Percentiles rank a stretch among this genome's conserved stretches.
These are phyloP conservation scores for Escovopsis weberi DNA, from an alignment of 2,329 filamentous ascomycete species.

Conservation along the genomic window DNA sequence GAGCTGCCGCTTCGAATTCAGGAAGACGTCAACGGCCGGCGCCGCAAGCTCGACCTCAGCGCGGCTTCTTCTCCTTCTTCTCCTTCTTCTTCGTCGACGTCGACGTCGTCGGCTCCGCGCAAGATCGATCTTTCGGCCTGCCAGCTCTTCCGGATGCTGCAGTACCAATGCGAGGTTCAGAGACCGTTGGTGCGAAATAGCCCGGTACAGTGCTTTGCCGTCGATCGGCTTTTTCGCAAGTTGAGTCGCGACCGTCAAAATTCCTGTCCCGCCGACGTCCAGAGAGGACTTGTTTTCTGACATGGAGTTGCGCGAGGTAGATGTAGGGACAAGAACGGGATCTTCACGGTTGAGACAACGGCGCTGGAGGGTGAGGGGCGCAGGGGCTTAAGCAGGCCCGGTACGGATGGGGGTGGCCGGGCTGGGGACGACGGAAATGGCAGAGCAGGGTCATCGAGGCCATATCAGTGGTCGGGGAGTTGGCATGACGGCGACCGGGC, in stretches of 20 bases:
- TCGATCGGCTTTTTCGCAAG: constrained; percentile 46
- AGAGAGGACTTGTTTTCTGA: background rate
- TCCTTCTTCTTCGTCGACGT: too few species aligned
- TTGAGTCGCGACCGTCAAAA: constrained; percentile 20
- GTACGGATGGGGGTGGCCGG: background rate
- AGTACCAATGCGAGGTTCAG: constrained; percentile 45
- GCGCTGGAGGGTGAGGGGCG: constrained; percentile 36
- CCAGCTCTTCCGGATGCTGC: constrained; percentile 42
- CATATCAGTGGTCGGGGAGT: constrained; percentile 20
- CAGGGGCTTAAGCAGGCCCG: constrained; percentile 1
- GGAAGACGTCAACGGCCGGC: constrained; percentile 30
- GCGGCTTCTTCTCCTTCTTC: background rate
- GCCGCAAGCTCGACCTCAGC: constrained; percentile 32
- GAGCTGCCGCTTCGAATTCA: constrained; percentile 37
- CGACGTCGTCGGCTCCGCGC: constrained; percentile 10
- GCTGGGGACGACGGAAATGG: background rate
- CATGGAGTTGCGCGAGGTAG: constrained; percentile 20
- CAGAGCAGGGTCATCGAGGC: constrained; percentile 7
- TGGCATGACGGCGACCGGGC: constrained; percentile 20
- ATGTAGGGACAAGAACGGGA: constrained; percentile 41
- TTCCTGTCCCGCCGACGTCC: background rate
- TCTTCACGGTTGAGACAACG: constrained; percentile 49
- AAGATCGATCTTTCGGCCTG: constrained; percentile 39
- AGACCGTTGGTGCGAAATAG: constrained; percentile 30
- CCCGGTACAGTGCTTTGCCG: constrained; percentile 38